Percentiles rank a stretch among this genome's conserved stretches.
Conservation (phyloP, 305 asterid species). For the Monarda citriodora region DNA sequence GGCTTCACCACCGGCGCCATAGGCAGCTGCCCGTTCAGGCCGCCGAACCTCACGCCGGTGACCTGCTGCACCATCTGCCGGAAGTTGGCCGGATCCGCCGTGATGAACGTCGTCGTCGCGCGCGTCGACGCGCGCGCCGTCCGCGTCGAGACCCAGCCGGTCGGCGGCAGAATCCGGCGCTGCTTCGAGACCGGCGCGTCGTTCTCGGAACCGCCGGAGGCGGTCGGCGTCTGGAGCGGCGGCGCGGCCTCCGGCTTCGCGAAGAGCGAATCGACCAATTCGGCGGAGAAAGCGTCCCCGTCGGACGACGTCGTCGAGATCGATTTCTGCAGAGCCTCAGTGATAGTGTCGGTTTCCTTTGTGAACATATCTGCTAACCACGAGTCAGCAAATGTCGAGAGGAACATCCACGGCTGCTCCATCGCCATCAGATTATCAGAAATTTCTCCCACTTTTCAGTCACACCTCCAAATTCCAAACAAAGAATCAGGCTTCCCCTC, state of each 20-base stretch:
- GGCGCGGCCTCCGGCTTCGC: conserved; percentile 32
- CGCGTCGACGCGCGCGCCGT: conserved; percentile 83
- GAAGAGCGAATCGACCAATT: conserved; percentile 32
- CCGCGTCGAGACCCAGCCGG: conserved; percentile 60
- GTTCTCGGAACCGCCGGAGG: conserved; percentile 62
- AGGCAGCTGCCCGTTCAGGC: conserved; percentile 30
- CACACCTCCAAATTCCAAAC: neutral
- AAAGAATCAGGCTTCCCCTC: neutral
- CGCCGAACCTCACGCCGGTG: conserved; percentile 67
- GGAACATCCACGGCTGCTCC: conserved; percentile 68
- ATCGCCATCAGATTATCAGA: conserved; percentile 50
- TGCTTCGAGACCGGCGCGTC: conserved; percentile 35
- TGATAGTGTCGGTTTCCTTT: conserved; percentile 55
- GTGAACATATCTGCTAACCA: conserved; percentile 55
- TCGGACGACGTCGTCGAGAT: conserved; percentile 27
- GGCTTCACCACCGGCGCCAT: conserved; percentile 49
- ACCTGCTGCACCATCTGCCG: conserved; percentile 97
- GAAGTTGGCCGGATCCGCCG: conserved; percentile 90
- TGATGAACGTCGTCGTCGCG: conserved; percentile 75
- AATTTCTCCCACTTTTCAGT: neutral
- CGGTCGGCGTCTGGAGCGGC: conserved; percentile 41
- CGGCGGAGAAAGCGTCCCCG: conserved; percentile 36
- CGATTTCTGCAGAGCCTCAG: conserved; percentile 60
- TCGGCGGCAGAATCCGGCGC: conserved; percentile 42
- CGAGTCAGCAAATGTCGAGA: conserved; percentile 52